phyloP scores from a whole-genome alignment of 2,329 filamentous ascomycete species.

The Escovopsis weberi region DNA sequence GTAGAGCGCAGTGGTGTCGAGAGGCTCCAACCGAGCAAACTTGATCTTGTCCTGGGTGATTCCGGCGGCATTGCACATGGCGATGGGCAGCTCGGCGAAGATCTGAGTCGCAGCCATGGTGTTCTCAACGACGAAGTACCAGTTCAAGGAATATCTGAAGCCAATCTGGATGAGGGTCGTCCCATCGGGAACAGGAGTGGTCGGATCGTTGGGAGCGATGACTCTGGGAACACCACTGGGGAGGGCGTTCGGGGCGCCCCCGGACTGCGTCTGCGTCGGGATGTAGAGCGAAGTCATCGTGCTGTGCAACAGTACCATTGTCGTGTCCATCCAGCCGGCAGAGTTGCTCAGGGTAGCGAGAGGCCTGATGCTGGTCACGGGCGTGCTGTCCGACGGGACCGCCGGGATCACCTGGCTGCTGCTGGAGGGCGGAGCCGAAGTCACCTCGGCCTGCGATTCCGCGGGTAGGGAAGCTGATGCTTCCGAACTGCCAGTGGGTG shows the following conservation, averaged over 20 bases:
- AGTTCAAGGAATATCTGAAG: conserved; percentile 70
- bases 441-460: background rate
- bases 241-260: conserved; percentile 36
- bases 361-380: conserved; percentile 25
- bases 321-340: conserved; percentile 40
- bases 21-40: conserved; percentile 60
- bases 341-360: conserved; percentile 30
- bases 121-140: conserved; percentile 61
- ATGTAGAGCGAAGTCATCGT: conserved; percentile 18
- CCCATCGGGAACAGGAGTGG: conserved; percentile 40
- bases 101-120: conserved; percentile 69
- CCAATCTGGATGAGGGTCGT: conserved; percentile 68
- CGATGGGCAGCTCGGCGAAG: conserved; percentile 61
- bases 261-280: conserved; percentile 20
- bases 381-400: conserved; percentile 4
- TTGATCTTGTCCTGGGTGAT: conserved; percentile 41
- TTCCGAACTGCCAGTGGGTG: background rate
- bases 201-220: conserved; percentile 54
- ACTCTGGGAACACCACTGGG: conserved; percentile 57
- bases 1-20: conserved; percentile 52
- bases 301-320: conserved; percentile 41
- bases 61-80: conserved; percentile 49
- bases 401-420: conserved; percentile 2
- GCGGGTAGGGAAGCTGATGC: background rate
- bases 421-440: background rate